Conservation (phyloP, 176 grass and related monocot species). For the Coix lacrymajobi region DNA sequence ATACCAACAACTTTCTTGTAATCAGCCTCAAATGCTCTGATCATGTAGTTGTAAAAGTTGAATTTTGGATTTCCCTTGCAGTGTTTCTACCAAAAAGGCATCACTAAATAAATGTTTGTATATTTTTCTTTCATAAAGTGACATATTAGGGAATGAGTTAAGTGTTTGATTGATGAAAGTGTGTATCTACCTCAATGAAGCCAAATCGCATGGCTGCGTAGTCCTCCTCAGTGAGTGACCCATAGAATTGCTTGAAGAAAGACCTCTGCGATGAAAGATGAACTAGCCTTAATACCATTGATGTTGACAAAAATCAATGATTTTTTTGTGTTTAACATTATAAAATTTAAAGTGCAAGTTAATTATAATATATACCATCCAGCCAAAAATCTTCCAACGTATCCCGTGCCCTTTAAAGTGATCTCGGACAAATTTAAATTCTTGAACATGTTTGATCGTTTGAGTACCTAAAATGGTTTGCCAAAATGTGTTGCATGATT, state of each 20-base stretch:
- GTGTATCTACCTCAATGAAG: conserved; percentile 58
- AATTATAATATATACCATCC: conserved; percentile 43
- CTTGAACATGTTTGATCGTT: conserved; percentile 38
- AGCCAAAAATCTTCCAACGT: conserved; percentile 38
- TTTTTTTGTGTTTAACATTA: neutral
- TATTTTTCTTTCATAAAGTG: neutral
- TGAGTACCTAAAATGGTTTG: conserved; percentile 28
- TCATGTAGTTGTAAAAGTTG: conserved; percentile 86
- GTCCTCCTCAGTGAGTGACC: conserved; percentile 54
- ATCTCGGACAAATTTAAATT: conserved; percentile 40
- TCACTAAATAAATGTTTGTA: neutral
- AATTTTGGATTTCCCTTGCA: conserved; percentile 61
- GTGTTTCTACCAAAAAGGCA: conserved; percentile 43
- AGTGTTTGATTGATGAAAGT: neutral
- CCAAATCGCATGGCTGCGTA: conserved; percentile 72
- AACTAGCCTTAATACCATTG: neutral
- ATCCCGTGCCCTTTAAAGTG: conserved; percentile 42
- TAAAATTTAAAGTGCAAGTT: neutral
- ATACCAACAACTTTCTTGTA: conserved; percentile 89
- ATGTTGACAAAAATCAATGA: neutral
- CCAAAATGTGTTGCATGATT: neutral
- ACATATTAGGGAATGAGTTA: neutral
- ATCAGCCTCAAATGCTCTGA: conserved; percentile 74
- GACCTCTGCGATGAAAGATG: conserved; percentile 43
- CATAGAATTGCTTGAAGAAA: conserved; percentile 85